Evolutionary conservation across 768 basidiomycete species (phyloP), one percentile per base, ranked within the genome.

Genomic region (Candolleomyces eurysporus): DNA sequence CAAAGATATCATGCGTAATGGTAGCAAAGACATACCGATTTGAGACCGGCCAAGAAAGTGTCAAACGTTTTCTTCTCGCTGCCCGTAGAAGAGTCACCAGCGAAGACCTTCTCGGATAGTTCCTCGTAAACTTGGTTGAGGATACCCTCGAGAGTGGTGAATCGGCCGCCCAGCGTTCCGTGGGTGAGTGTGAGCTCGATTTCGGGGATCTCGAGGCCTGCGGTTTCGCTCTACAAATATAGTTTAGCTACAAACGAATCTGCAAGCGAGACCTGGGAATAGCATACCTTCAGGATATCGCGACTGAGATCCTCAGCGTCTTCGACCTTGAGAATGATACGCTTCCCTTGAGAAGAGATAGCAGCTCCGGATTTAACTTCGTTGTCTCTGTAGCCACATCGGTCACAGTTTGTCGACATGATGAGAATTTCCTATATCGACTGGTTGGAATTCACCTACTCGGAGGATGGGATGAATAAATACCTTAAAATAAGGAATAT

Each of bases 401-500:
- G 75, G 61, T 95, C 93, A 72, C 97, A 98, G 72, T 97, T 98
- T 6, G 96, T 96, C 22, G 96, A 96, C 95, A 98, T 98, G 75
- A 98, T 96, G 58, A 98, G 76, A 59, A 94, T 89, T 67, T 99
- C 95, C 96, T 97, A 57, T 14, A 64, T 7, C 39, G 8, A 26
- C 22, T 48, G 19, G 19, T 30, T 10, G 45, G 19, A 16, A 30
- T 16, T 26, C 4, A 26, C 26, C 26, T 26, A 26, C 26, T 26
- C 4, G 26, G 26, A 26, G 26, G 26, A 26, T 26, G 26, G 26
- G 26, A 51, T 17, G 9, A 4, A 40, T 21, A 64, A 79, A 54
- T 54, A 89, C 95, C 84, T 99, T 94, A 84, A 99, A 98, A 74
- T 99, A 94, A 0, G 97, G 97, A 65, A 99, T 97, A 63, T 85